Evolutionary conservation across 805 yeast species (phyloP).

Genomic region (Ogataea wickerhamii): DNA sequence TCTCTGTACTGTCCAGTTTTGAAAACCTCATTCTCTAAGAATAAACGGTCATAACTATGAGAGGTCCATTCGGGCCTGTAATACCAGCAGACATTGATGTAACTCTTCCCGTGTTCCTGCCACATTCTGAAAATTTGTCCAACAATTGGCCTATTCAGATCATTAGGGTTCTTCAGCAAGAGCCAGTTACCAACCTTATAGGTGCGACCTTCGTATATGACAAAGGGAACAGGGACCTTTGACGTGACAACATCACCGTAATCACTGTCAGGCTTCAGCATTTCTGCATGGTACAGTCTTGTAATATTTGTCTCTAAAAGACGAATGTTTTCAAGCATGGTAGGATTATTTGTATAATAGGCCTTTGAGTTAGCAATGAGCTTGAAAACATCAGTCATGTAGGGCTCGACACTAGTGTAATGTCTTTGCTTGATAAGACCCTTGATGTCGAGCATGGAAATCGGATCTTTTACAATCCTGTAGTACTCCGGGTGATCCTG

Average conservation of each 20-base stretch:
- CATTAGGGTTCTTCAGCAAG: conserved; percentile 80
- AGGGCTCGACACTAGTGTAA: conserved; percentile 71
- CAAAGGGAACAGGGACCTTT: conserved; percentile 69
- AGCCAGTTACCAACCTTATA: conserved; percentile 96
- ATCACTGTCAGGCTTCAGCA: conserved; percentile 78
- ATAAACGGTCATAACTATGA: conserved; percentile 83
- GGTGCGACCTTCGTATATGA: conserved; percentile 65
- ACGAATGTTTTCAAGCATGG: conserved; percentile 57
- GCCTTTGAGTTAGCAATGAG: conserved; percentile 72
- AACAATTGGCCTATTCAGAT: conserved; percentile 82
- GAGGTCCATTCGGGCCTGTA: conserved; percentile 97
- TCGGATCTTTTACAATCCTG: conserved; percentile 51
- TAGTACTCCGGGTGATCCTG: conserved; percentile 54
- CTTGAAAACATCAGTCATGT: conserved; percentile 69
- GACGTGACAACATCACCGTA: conserved; percentile 54
- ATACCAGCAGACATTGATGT: conserved; percentile 97
- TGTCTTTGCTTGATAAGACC: conserved; percentile 82
- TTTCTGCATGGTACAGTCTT: conserved; percentile 58
- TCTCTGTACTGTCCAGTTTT: conserved; percentile 97
- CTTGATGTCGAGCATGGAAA: conserved; percentile 68
- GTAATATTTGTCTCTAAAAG: conserved; percentile 60
- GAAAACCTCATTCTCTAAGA: conserved; percentile 91
- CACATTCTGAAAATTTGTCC: conserved; percentile 93
- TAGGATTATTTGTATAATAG: conserved; percentile 57
- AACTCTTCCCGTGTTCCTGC: conserved; percentile 80